Conservation (phyloP, 768 basidiomycete species). For the Glaciozyma martinii region DNA sequence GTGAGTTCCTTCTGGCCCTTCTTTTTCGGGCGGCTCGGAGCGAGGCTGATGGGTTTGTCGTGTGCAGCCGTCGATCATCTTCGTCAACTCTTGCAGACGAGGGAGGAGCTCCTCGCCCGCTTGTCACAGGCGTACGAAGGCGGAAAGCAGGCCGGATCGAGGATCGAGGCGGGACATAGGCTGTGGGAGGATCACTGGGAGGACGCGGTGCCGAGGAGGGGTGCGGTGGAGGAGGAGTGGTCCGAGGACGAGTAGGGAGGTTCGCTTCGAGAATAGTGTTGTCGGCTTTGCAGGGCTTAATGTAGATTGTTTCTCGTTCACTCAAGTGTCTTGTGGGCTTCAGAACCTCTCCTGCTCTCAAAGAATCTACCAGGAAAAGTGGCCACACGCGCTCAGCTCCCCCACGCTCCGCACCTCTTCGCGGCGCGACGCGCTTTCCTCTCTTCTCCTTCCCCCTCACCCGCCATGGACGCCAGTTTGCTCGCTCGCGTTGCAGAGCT, state of each 20-base stretch:
- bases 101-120: conserved; percentile 51
- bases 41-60: background rate
- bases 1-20: conserved; percentile 45
- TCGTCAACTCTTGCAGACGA: conserved; percentile 55
- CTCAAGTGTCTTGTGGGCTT: too few species aligned
- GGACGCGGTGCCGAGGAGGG: conserved; percentile 85
- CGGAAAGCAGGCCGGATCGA: conserved; percentile 37
- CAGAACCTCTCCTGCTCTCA: too few species aligned
- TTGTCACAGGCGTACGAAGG: conserved; percentile 46
- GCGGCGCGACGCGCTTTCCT: too few species aligned
- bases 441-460: too few species aligned
- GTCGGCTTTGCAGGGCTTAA: too few species aligned
- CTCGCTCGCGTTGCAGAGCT: too few species aligned
- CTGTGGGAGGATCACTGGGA: conserved; percentile 76
- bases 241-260: background rate
- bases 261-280: too few species aligned
- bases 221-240: conserved; percentile 67
- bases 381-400: too few species aligned
- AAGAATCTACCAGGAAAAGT: too few species aligned
- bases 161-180: background rate
- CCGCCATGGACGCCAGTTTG: too few species aligned
- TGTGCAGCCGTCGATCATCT: conserved; percentile 75
- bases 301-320: too few species aligned
- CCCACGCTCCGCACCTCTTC: too few species aligned
- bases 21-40: background rate